phyloP scores from a whole-genome alignment of 2,329 filamentous ascomycete species.

The Emmonsia crescens region DNA sequence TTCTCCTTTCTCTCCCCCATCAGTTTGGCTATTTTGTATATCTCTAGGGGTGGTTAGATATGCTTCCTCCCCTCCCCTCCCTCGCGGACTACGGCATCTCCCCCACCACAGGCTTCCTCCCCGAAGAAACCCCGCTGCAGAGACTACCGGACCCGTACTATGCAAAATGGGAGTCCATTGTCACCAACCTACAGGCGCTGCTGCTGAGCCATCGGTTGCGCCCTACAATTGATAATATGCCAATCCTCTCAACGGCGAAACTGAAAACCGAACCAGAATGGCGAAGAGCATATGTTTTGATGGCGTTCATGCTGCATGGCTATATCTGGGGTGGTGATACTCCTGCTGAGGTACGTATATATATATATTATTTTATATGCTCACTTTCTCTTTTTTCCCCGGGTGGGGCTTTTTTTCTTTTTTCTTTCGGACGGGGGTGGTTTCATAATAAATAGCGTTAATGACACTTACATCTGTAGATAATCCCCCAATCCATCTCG shows the following conservation, averaged over 20 bases:
- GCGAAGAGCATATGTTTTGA: slow-evolving; percentile 71
- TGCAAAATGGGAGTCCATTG: slow-evolving; percentile 82
- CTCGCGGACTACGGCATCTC: slow-evolving; percentile 63
- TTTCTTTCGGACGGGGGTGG: not conserved
- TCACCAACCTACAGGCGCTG: slow-evolving; percentile 74
- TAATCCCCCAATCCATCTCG: slow-evolving; percentile 69
- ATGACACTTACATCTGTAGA: slow-evolving; percentile 24
- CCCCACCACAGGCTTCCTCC: slow-evolving; percentile 69
- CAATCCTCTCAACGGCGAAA: slow-evolving; percentile 70
- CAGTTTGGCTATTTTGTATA: not conserved
- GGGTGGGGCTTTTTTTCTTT: not conserved
- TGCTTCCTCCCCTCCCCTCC: slow-evolving; percentile 37
- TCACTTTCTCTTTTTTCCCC: not conserved
- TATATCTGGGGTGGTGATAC: slow-evolving; percentile 81
- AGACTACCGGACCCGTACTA: slow-evolving; percentile 83
- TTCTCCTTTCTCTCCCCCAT: too few relatives aligned
- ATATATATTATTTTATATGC: not conserved
- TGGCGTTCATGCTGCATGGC: slow-evolving; percentile 70
- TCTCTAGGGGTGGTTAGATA: slow-evolving; percentile 12
- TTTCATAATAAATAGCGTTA: not conserved
- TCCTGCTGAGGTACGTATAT: slow-evolving; percentile 54
- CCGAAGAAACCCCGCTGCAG: slow-evolving; percentile 66
- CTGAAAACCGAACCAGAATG: slow-evolving; percentile 80
- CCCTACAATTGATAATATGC: slow-evolving; percentile 66
- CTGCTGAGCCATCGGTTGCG: slow-evolving; percentile 77